A percentile compares a stretch with the other conserved stretches of the same genome.
Conservation (phyloP, 2,329 filamentous ascomycete species). For the Sarocladium oryzae region DNA sequence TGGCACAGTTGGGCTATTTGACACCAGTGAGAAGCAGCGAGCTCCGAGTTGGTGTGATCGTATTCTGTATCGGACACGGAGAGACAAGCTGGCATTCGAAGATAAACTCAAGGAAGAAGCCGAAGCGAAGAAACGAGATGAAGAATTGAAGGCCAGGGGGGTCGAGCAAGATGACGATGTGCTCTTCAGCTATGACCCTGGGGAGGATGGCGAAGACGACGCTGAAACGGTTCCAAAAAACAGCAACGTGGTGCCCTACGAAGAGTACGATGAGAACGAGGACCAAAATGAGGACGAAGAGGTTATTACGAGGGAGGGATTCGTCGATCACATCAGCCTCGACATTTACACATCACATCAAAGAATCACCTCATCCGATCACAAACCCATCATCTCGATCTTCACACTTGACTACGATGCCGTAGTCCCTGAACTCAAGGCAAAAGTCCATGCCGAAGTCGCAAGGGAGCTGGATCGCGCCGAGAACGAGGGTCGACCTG, state of each 20-base stretch:
- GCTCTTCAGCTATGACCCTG: constrained; percentile 69
- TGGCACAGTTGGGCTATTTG: constrained; percentile 86
- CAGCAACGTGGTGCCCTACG: background rate
- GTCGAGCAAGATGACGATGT: constrained; percentile 76
- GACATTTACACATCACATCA: constrained; percentile 82
- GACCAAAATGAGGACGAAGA: constrained; percentile 34
- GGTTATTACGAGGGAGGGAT: constrained; percentile 52
- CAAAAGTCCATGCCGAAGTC: constrained; percentile 78
- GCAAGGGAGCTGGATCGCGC: constrained; percentile 81
- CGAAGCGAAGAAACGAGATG: constrained; percentile 64
- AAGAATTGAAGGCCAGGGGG: constrained; percentile 77
- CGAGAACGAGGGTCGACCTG: constrained; percentile 84
- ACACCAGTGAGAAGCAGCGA: constrained; percentile 89
- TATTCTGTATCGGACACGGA: constrained; percentile 75
- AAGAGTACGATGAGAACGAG: constrained; percentile 11
- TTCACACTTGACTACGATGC: constrained; percentile 84
- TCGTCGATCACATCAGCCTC: constrained; percentile 45
- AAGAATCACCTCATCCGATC: constrained; percentile 83
- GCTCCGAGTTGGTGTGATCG: constrained; percentile 97
- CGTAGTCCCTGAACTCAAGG: constrained; percentile 77
- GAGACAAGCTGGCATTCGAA: constrained; percentile 62
- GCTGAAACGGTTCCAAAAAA: background rate
- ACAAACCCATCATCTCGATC: constrained; percentile 81
- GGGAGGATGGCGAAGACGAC: constrained; percentile 51
- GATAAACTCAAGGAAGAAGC: constrained; percentile 56